These are phyloP conservation scores for Venturiaceae sp. DNA, from an alignment of 2,329 filamentous ascomycete species.

Conservation along the genomic window DNA sequence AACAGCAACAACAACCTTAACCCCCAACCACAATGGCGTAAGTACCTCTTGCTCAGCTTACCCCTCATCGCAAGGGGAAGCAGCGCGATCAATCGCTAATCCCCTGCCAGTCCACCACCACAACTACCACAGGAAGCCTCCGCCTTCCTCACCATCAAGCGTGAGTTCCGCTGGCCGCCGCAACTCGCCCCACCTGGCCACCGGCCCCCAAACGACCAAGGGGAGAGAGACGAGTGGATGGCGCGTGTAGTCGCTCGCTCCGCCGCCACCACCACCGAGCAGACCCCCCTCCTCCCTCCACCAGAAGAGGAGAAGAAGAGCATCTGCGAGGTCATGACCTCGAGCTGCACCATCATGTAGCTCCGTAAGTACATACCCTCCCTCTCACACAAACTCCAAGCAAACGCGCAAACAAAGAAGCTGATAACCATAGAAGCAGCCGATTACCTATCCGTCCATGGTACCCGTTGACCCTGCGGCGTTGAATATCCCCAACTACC, in stretches of 20 bases:
- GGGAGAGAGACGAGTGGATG: background rate
- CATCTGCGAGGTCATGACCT: background rate
- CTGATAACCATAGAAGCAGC: background rate
- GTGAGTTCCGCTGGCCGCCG: background rate
- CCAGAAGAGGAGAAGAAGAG: background rate
- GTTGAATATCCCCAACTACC: conserved; percentile 85
- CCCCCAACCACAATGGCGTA: background rate
- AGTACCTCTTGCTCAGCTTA: no score
- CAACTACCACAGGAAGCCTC: background rate
- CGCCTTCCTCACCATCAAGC: background rate
- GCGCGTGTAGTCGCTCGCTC: background rate
- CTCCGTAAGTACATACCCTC: background rate
- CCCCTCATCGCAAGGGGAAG: no score
- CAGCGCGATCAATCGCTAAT: background rate
- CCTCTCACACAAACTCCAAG: background rate
- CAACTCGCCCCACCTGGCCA: background rate
- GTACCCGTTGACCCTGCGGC: conserved; percentile 87
- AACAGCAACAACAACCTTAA: background rate
- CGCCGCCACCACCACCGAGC: background rate
- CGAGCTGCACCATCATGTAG: background rate
- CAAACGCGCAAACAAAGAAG: background rate
- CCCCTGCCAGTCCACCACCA: background rate
- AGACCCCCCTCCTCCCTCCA: background rate
- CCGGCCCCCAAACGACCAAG: background rate
- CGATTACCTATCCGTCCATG: conserved; percentile 50